Evolutionary conservation across 371 early-diverging fungal species (phyloP).

Genomic region (Neoconidiobolus thromboides): DNA sequence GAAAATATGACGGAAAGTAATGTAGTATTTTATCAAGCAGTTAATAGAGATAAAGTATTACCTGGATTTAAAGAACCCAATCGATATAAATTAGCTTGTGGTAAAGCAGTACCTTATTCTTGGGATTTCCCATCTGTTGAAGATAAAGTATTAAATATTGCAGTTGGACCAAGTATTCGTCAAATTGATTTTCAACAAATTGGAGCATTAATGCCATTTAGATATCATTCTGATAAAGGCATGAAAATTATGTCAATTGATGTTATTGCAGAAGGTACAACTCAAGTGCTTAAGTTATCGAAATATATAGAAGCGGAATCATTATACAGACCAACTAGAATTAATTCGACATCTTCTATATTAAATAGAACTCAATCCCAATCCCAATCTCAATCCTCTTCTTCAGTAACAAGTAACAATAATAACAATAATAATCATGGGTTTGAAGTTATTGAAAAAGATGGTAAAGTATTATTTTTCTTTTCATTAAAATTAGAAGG

Average conservation of each 20-base stretch:
- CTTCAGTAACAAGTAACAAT: not conserved
- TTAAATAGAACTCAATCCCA: not conserved
- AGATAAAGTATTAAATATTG: slow-evolving; percentile 53
- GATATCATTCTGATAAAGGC: slow-evolving; percentile 19
- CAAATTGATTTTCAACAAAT: slow-evolving; percentile 75
- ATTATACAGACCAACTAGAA: slow-evolving; percentile 24
- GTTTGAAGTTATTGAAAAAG: slow-evolving; percentile 31
- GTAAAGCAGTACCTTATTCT: slow-evolving; percentile 59
- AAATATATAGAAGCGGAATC: slow-evolving; percentile 43
- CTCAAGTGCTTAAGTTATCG: slow-evolving; percentile 53
- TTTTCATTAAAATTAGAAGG: slow-evolving; percentile 60
- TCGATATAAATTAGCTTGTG: slow-evolving; percentile 35
- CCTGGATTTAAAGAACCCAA: not conserved
- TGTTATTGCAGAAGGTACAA: slow-evolving; percentile 66
- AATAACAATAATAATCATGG: slow-evolving; percentile 17
- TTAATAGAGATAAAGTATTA: not conserved
- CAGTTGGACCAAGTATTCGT: slow-evolving; percentile 48
- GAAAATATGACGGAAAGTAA: slow-evolving; percentile 69
- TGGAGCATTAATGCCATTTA: slow-evolving; percentile 67
- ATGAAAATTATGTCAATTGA: slow-evolving; percentile 52
- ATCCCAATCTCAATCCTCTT: not conserved
- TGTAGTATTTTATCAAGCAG: slow-evolving; percentile 63
- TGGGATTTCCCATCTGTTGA: slow-evolving; percentile 80
- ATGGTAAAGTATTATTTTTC: slow-evolving; percentile 30
- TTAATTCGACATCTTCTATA: slow-evolving; percentile 10